phyloP scores from a whole-genome alignment of 1,139 yeast species.

The Magnusiomyces fungicola region DNA sequence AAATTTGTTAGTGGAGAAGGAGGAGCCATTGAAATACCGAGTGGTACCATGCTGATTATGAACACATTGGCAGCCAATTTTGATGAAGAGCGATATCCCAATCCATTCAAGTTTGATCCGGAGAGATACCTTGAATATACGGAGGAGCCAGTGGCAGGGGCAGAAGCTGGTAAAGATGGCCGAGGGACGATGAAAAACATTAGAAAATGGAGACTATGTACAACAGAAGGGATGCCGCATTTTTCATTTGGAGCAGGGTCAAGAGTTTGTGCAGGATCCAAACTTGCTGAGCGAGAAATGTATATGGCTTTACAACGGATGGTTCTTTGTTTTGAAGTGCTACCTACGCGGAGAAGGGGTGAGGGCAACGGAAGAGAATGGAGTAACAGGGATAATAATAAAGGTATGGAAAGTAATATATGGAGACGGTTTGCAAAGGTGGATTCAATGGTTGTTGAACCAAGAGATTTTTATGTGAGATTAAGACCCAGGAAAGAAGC shows the following conservation, averaged over 20 bases:
- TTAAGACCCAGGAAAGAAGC: not conserved
- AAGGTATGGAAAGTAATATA: slow-evolving; percentile 42
- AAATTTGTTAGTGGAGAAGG: slow-evolving; percentile 28
- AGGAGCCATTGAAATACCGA: slow-evolving; percentile 39
- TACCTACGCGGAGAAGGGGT: too few species aligned
- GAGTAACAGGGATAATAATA: slow-evolving; percentile 33
- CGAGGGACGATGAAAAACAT: not conserved
- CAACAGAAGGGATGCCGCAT: slow-evolving; percentile 36
- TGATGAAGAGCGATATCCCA: slow-evolving; percentile 39
- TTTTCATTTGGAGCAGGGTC: slow-evolving; percentile 66
- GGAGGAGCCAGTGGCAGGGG: slow-evolving; percentile 15
- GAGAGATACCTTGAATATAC: slow-evolving; percentile 45
- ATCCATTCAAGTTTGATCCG: slow-evolving; percentile 51
- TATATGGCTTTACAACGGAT: slow-evolving; percentile 42
- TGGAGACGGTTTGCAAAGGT: slow-evolving; percentile 44
- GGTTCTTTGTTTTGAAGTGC: slow-evolving; percentile 36
- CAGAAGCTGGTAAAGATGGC: slow-evolving; percentile 13
- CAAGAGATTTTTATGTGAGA: slow-evolving; percentile 38
- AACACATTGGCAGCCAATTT: slow-evolving; percentile 69
- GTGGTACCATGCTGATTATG: slow-evolving; percentile 51
- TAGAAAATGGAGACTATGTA: slow-evolving; percentile 1
- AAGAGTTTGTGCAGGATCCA: slow-evolving; percentile 61
- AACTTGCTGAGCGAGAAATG: slow-evolving; percentile 55
- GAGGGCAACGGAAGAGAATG: too few species aligned
- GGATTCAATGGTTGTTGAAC: slow-evolving; percentile 55